A percentile compares a stretch with the other conserved stretches of the same genome.
Conservation (phyloP, 148 eudicot genomes). For the Rhododendron williamsianum region DNA sequence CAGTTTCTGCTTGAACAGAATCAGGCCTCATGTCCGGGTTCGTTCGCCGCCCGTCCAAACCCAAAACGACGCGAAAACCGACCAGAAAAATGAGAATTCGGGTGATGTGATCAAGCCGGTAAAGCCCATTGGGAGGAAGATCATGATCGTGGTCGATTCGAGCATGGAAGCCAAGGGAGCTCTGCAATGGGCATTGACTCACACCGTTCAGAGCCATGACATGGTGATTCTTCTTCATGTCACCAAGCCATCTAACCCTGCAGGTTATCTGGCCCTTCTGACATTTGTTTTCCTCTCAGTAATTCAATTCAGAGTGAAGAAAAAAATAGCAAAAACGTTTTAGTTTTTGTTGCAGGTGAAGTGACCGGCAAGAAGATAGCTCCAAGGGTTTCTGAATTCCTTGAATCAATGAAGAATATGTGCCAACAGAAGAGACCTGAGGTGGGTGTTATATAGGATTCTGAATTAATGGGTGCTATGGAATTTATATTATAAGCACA, state of each 20-base stretch:
- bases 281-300: not conserved
- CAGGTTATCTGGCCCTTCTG: constrained; percentile 23
- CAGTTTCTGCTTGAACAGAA: constrained; percentile 52
- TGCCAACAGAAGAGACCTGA: constrained; percentile 63
- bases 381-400: constrained; percentile 50
- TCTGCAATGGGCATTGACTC: constrained; percentile 77
- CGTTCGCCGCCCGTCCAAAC: constrained; percentile 26
- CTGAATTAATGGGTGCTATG: not conserved
- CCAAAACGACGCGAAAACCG: constrained; percentile 3
- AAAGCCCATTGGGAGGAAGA: constrained; percentile 38
- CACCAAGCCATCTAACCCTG: constrained; percentile 41
- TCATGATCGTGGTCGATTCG: constrained; percentile 75
- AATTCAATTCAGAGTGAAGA: not conserved
- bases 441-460: constrained; percentile 24
- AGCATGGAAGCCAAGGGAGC: constrained; percentile 67
- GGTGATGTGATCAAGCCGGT: constrained; percentile 16
- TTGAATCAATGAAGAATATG: constrained; percentile 52
- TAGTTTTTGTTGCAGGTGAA: constrained; percentile 27
- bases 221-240: constrained; percentile 57
- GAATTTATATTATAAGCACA: not conserved
- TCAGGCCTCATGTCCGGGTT: constrained; percentile 61
- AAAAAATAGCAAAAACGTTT: not conserved
- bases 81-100: constrained; percentile 11
- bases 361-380: constrained; percentile 34
- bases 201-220: constrained; percentile 65